Conservation (phyloP, 2,329 filamentous ascomycete genomes). For the Esteya vermicola region DNA sequence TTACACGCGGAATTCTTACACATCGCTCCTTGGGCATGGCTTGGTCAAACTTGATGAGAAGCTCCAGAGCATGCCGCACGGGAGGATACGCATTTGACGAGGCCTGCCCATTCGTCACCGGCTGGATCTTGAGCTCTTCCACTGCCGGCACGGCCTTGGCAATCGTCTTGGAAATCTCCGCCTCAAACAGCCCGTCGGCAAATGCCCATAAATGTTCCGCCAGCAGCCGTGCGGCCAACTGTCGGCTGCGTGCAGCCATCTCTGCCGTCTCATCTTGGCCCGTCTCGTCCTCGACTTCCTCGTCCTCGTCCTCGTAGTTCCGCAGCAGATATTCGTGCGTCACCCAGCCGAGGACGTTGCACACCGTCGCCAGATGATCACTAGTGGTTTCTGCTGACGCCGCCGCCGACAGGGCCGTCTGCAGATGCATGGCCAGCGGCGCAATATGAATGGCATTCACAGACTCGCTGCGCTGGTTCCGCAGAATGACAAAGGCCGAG, state of each 20-base stretch:
- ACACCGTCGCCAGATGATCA: conserved; percentile 35
- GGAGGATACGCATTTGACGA: conserved; percentile 44
- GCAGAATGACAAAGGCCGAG: conserved; percentile 37
- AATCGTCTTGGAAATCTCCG: conserved; percentile 40
- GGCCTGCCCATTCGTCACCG: conserved; percentile 29
- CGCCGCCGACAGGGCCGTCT: conserved; percentile 30
- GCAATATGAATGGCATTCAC: conserved; percentile 39
- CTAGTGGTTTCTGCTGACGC: too few species aligned
- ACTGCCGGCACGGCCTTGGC: conserved; percentile 31
- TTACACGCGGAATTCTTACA: too few species aligned
- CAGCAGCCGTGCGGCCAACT: conserved; percentile 40
- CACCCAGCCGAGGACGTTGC: conserved; percentile 42
- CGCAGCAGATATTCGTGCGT: conserved; percentile 41
- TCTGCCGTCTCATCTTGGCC: conserved; percentile 19
- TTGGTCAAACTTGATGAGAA: conserved; percentile 48
- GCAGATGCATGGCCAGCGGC: conserved; percentile 34
- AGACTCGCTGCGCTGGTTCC: conserved; percentile 32
- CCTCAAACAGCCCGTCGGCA: conserved; percentile 38
- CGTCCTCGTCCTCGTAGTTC: conserved; percentile 40
- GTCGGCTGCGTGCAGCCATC: conserved; percentile 38
- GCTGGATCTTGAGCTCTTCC: conserved; percentile 34
- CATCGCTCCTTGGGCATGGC: conserved; percentile 50
- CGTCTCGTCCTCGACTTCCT: too few species aligned
- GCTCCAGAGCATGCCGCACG: conserved; percentile 42
- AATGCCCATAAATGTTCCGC: conserved; percentile 44